These are phyloP conservation scores for Evansstolkia leycettana DNA, from an alignment of 495 filamentous ascomycete species.

Conservation along the genomic window DNA sequence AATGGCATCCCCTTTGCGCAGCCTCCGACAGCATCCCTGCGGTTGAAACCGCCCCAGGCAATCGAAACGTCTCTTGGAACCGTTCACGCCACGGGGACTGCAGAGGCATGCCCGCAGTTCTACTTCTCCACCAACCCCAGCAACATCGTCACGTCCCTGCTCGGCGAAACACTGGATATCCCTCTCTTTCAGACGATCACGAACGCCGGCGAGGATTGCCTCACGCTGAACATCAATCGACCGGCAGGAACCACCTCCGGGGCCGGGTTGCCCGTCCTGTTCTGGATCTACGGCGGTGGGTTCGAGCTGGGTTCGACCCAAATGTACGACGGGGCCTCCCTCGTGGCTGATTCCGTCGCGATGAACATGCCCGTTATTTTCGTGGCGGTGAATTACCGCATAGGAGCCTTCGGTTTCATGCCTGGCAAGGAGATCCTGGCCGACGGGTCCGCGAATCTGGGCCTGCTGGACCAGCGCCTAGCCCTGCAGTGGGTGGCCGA, in stretches of 20 bases:
- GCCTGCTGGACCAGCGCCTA: conserved; percentile 39
- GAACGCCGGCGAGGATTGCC: conserved; percentile 48
- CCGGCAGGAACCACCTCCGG: conserved; percentile 40
- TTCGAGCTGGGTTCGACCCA: conserved; percentile 49
- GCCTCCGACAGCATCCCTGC: conserved; percentile 41
- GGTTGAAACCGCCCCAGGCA: conserved; percentile 46
- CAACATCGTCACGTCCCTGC: conserved; percentile 23
- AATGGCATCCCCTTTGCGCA: conserved; percentile 56
- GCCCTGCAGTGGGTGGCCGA: conserved; percentile 41
- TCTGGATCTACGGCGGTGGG: conserved; percentile 60
- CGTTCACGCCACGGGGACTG: conserved; percentile 34
- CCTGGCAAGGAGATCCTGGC: conserved; percentile 53
- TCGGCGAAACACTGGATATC: conserved; percentile 39
- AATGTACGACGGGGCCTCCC: conserved; percentile 44
- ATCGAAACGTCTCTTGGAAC: conserved; percentile 35
- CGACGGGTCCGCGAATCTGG: conserved; percentile 48
- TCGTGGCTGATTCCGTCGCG: conserved; percentile 39
- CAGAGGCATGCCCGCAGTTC: conserved; percentile 44
- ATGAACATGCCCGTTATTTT: conserved; percentile 54
- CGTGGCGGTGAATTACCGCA: conserved; percentile 67
- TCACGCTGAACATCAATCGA: conserved; percentile 52
- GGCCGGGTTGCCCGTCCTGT: conserved; percentile 49
- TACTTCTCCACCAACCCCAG: conserved; percentile 27
- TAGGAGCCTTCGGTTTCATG: conserved; percentile 62
- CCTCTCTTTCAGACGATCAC: conserved; percentile 42